Conservation (phyloP, 1,139 yeast species). For the Saccharomyces hybrid region DNA sequence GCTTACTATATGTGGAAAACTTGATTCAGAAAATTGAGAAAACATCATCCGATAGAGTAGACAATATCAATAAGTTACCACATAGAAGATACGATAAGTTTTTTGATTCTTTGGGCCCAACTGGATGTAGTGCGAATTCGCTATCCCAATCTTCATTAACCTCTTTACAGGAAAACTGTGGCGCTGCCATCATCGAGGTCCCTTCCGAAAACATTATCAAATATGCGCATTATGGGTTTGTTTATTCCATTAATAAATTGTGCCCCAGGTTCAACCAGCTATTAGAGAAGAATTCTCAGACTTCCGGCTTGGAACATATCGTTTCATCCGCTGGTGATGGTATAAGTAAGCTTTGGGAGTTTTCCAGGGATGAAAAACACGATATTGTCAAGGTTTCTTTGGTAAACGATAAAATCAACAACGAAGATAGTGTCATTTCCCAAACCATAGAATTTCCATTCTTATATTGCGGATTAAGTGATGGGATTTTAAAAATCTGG, state of each 20-base stretch:
- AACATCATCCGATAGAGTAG: conserved; percentile 10
- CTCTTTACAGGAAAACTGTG: background rate
- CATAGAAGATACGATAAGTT: conserved; percentile 76
- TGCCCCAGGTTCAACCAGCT: conserved; percentile 8
- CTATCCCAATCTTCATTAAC: conserved; percentile 3
- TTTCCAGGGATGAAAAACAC: conserved; percentile 17
- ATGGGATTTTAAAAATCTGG: conserved; percentile 72
- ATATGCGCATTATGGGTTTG: conserved; percentile 89
- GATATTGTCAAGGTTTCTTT: conserved; percentile 14
- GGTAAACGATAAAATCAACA: conserved; percentile 40
- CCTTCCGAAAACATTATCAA: conserved; percentile 56
- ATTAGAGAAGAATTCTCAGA: conserved; percentile 1
- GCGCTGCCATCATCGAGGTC: conserved; percentile 46
- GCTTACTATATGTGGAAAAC: conserved; percentile 61
- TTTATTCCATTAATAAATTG: conserved; percentile 53
- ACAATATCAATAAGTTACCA: conserved; percentile 44
- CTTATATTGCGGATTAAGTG: conserved; percentile 69
- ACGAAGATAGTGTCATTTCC: conserved; percentile 64
- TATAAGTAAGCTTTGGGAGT: conserved; percentile 64
- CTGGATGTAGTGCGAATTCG: conserved; percentile 37
- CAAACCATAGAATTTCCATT: conserved; percentile 56
- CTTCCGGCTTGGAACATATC: conserved; percentile 36
- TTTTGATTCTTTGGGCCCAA: conserved; percentile 86
- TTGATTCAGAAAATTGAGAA: conserved; percentile 24
- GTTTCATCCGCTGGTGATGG: conserved; percentile 91